Base-by-base conservation (phyloP, 495 filamentous ascomycete genomes). In the Daldinia bambusicola region DNA sequence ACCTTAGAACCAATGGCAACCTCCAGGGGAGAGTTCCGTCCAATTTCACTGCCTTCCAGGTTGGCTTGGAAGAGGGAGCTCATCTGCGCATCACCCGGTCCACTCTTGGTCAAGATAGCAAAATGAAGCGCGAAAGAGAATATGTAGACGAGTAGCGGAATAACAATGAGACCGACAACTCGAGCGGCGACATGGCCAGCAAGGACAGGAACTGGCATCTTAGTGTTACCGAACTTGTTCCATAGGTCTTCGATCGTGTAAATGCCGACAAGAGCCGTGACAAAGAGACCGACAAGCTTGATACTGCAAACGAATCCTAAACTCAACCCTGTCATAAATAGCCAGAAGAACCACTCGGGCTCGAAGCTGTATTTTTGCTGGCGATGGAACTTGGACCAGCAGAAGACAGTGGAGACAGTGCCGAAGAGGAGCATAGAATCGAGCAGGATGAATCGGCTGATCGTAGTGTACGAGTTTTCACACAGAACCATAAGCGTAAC, bases 401-500 rank as follows among this genome's bases (percentile, higher is more conserved):
- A 97, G 69, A 99, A 86, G 41, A 94, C 91, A 14, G 95, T 98
- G 1, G 94, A 95, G 72, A 98, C 95, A 20, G 95, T 99, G 80
- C 98, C 98, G 82, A 93, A 98, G 18, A 99, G 87, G 16, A 99
- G 86, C 95, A 99, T 99, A 2, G 95, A 98, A 76, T 99, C 95
- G 55, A 99, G 86, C 20, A 99, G 89, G 74, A 99, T 98, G 77
- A 99, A 99, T 71, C 95, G 87, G 80, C 94, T 97, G 80, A 99
- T 99, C 7, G 95, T 98, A 58, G 95, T 95, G 80, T 99, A 99
- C 37, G 94, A 98, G 80, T 98, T 99, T 75, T 99, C 95, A 82
- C 92, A 98, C 32, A 99, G 86, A 62, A 99, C 96, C 93, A 97
- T 97, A 74, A 97, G 81, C 20, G 93, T 96, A 52, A 99, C 89